Conservation (phyloP, 2,329 filamentous ascomycete genomes). For the Scopulariopsis brevicaulis region DNA sequence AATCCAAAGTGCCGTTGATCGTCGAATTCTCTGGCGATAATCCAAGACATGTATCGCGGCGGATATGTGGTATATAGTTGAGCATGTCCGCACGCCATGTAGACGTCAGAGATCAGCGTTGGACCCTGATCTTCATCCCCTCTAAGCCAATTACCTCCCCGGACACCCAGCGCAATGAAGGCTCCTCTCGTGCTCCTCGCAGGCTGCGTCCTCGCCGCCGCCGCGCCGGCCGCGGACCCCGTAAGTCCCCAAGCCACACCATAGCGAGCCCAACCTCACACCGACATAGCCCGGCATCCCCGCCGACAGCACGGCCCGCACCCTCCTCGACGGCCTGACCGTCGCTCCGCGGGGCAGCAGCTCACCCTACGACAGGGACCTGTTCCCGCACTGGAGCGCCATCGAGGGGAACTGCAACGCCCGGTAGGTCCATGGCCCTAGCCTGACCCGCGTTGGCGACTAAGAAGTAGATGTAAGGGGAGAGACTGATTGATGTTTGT, state of each 20-base stretch:
- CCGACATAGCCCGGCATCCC: constrained; percentile 47
- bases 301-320: constrained; percentile 40
- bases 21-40: not conserved
- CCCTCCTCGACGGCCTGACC: constrained; percentile 44
- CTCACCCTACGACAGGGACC: constrained; percentile 48
- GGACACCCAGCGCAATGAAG: constrained; percentile 1
- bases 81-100: not conserved
- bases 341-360: constrained; percentile 43
- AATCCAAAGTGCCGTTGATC: not conserved
- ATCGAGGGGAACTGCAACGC: constrained; percentile 59
- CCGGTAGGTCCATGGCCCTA: constrained; percentile 16
- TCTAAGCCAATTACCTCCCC: not conserved
- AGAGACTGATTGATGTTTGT: not conserved
- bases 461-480: not conserved
- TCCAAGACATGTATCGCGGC: not conserved
- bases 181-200: constrained; percentile 1
- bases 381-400: constrained; percentile 64
- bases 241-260: constrained; percentile 8
- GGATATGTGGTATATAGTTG: not conserved
- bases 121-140: not conserved
- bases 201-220: constrained; percentile 8
- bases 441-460: not conserved
- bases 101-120: not conserved
- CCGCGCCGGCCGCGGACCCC: constrained; percentile 13
- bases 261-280: not conserved